Evolutionary conservation across 2,329 filamentous ascomycete species (phyloP).

Genomic region (Claviceps quebecensis): DNA sequence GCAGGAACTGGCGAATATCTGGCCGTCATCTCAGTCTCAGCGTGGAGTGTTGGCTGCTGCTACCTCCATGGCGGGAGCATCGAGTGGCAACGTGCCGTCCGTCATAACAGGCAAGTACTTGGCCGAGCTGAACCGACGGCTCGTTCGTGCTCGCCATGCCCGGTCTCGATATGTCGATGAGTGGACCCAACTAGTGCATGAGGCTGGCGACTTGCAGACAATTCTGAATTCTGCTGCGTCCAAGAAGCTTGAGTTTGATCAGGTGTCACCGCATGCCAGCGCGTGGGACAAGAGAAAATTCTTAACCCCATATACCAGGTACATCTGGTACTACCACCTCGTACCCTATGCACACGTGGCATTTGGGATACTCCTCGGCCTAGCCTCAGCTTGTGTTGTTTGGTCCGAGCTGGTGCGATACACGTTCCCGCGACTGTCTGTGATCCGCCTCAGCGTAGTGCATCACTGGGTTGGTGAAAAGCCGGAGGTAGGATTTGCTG

Average conservation of each 20-base stretch:
- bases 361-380: slow-evolving; percentile 51
- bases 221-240: slow-evolving; percentile 75
- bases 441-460: slow-evolving; percentile 53
- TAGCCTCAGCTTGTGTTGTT: slow-evolving; percentile 70
- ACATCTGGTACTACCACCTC: slow-evolving; percentile 60
- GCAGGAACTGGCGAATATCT: slow-evolving; percentile 57
- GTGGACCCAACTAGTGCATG: slow-evolving; percentile 67
- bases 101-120: slow-evolving; percentile 89
- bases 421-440: slow-evolving; percentile 62
- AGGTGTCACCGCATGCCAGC: slow-evolving; percentile 38
- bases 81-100: slow-evolving; percentile 46
- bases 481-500: slow-evolving; percentile 69
- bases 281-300: slow-evolving; percentile 42
- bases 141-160: slow-evolving; percentile 71
- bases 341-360: slow-evolving; percentile 53
- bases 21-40: slow-evolving; percentile 41
- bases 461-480: slow-evolving; percentile 59
- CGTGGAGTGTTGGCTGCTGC: slow-evolving; percentile 26
- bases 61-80: slow-evolving; percentile 20
- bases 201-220: slow-evolving; percentile 61
- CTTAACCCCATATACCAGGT: slow-evolving; percentile 70
- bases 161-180: slow-evolving; percentile 71
- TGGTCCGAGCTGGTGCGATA: slow-evolving; percentile 90
- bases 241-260: slow-evolving; percentile 63
- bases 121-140: slow-evolving; percentile 71